Percentiles rank a stretch among this genome's conserved stretches.
Conservation (phyloP, 768 basidiomycete genomes). For the Panus rudis region DNA sequence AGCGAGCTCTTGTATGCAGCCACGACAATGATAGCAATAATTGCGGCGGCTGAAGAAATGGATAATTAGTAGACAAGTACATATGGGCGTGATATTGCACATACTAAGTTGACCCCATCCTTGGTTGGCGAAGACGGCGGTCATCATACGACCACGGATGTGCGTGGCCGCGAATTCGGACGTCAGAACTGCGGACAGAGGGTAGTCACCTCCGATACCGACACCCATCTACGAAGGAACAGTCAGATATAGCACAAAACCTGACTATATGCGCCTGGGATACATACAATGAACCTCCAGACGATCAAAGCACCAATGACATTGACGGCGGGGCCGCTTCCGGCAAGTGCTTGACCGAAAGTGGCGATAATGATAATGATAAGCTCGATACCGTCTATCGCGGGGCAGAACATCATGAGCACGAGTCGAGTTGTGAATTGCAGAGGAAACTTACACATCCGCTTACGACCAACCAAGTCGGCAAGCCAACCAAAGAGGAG, state of each 20-base stretch:
- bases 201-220: constrained; percentile 44
- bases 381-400: constrained; percentile 41
- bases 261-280: background rate
- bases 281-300: constrained; percentile 38
- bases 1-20: constrained; percentile 61
- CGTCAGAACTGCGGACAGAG: constrained; percentile 39
- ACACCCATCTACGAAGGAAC: constrained; percentile 21
- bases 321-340: constrained; percentile 28
- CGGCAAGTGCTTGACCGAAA: constrained; percentile 33
- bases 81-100: background rate
- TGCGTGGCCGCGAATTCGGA: constrained; percentile 41
- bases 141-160: constrained; percentile 42
- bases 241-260: background rate
- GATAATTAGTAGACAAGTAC: too few species aligned
- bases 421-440: background rate
- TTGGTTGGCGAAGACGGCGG: constrained; percentile 40
- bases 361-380: constrained; percentile 33
- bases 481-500: constrained; percentile 40
- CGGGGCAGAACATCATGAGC: background rate
- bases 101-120: constrained; percentile 37
- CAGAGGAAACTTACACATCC: constrained; percentile 24
- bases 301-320: constrained; percentile 37
- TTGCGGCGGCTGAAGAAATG: constrained; percentile 51
- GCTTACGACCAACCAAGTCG: constrained; percentile 35
- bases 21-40: constrained; percentile 63